A percentile compares a stretch with the other conserved stretches of the same genome.
Evolutionary conservation across 148 eudicot species (phyloP).

Genomic region (Fagopyrum esculentum): DNA sequence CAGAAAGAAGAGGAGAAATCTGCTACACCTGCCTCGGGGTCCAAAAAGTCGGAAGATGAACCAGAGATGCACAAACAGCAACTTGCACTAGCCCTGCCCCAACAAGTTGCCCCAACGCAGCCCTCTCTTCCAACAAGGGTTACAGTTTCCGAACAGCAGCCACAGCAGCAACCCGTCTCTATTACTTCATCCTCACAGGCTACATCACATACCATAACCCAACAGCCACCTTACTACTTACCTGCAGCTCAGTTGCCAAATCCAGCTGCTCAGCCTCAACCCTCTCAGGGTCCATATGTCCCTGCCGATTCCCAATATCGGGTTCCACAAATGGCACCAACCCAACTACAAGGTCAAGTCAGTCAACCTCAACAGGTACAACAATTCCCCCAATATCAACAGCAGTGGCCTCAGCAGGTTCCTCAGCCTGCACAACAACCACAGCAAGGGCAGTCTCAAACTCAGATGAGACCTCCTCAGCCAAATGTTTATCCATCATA

Average conservation of each 20-base stretch:
- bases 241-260: constrained; percentile 40
- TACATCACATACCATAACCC: constrained; percentile 13
- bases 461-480: constrained; percentile 38
- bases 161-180: constrained; percentile 29
- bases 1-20: constrained; percentile 75
- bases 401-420: constrained; percentile 15
- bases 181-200: constrained; percentile 13
- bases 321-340: constrained; percentile 40
- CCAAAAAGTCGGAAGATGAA: constrained; percentile 46
- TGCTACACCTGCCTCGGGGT: constrained; percentile 40
- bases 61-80: constrained; percentile 60
- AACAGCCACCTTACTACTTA: constrained; percentile 28
- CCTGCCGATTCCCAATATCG: constrained; percentile 45
- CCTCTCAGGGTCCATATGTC: constrained; percentile 45
- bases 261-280: constrained; percentile 12
- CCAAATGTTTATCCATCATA: constrained; percentile 53
- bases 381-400: constrained; percentile 13
- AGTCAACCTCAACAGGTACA: constrained; percentile 10
- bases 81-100: constrained; percentile 33
- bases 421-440: constrained; percentile 44
- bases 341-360: constrained; percentile 32
- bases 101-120: background rate
- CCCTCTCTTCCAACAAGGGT: constrained; percentile 12
- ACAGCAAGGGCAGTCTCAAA: constrained; percentile 41
- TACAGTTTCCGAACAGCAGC: background rate